A percentile compares a stretch with the other conserved stretches of the same genome.
Conservation (phyloP, 192 early-diverging fungal genomes). For the Coemansia sp. region DNA sequence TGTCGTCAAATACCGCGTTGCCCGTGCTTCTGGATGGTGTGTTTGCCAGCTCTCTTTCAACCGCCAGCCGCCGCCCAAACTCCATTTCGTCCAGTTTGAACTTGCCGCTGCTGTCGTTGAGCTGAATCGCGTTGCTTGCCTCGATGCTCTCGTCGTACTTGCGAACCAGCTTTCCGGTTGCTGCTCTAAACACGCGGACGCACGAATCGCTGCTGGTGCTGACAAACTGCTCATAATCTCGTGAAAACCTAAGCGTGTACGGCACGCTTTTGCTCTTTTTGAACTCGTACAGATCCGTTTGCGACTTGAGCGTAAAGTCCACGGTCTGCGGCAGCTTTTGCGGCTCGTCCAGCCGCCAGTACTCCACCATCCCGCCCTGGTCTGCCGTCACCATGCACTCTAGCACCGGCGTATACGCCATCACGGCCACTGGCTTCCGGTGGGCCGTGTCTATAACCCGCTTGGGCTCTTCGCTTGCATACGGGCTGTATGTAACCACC, state of each 20-base stretch:
- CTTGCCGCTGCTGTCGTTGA: constrained; percentile 53
- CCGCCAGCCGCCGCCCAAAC: constrained; percentile 87
- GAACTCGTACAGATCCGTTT: constrained; percentile 96
- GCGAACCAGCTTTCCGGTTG: constrained; percentile 79
- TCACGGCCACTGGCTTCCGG: constrained; percentile 67
- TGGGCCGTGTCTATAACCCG: constrained; percentile 67
- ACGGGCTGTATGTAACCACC: constrained; percentile 84
- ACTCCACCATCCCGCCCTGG: constrained; percentile 87
- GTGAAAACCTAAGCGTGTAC: constrained; percentile 76
- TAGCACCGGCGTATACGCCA: constrained; percentile 75
- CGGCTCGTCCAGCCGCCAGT: constrained; percentile 78
- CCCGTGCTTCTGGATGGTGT: constrained; percentile 60
- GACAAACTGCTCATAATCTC: constrained; percentile 79
- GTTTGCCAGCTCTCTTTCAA: constrained; percentile 84
- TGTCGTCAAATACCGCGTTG: constrained; percentile 92
- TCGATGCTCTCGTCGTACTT: constrained; percentile 90
- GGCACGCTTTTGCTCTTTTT: constrained; percentile 83
- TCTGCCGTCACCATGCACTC: constrained; percentile 84
- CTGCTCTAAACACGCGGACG: constrained; percentile 80
- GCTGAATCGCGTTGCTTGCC: constrained; percentile 56
- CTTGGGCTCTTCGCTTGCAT: constrained; percentile 62
- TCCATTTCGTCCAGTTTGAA: constrained; percentile 95
- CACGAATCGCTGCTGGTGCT: constrained; percentile 82
- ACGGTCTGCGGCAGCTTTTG: constrained; percentile 62
- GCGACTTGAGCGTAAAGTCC: constrained; percentile 80